Base-by-base conservation (phyloP, 306 rosid species). In the Trifolium pratense region DNA sequence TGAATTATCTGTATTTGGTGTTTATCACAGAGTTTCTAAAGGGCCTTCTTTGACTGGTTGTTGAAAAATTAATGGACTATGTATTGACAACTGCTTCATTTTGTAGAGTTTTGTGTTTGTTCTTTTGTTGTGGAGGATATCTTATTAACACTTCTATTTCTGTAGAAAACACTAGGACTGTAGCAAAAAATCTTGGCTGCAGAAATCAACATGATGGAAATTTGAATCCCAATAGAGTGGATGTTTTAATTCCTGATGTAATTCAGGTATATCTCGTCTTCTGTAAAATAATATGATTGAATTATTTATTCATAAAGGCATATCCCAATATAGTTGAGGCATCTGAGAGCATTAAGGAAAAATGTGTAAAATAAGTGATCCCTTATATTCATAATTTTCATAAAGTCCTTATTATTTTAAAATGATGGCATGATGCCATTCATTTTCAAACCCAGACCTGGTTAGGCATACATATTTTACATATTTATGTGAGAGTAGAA, bases 171-270 rank as follows among this genome's bases (percentile, higher is more conserved):
- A 95, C 99, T 31, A 83, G 92, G 83, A 83, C 87, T 5, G 97
- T 95, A 75, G 86, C 97, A 45, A 90, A 81, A 85, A 95, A 95
- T 85, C 97, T 95, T 79, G 90, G 97, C 80, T 90, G 99, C 87
- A 84, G 75, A 85, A 83, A 73, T 34, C 77, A 56, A 59, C 25
- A 43, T 75, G 87, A 83, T 31, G 86, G 75, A 36, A 72, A 69
- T 81, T 16, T 42, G 60, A 82, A 32, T 66, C 79, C 85, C 46
- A 77, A 87, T 66, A 83, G 18, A 78, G 97, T 91, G 76, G 87
- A 95, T 79, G 99, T 95, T 68, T 85, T 88, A 75, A 95, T 95
- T 73, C 99, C 99, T 25, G 92, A 90, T 74, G 89, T 95, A 85
- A 76, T 90, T 88, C 97, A 95, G 99, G 99, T 90, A 88, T 79